These are phyloP conservation scores for Cornus florida DNA, from an alignment of 148 eudicot species.

Conservation along the genomic window DNA sequence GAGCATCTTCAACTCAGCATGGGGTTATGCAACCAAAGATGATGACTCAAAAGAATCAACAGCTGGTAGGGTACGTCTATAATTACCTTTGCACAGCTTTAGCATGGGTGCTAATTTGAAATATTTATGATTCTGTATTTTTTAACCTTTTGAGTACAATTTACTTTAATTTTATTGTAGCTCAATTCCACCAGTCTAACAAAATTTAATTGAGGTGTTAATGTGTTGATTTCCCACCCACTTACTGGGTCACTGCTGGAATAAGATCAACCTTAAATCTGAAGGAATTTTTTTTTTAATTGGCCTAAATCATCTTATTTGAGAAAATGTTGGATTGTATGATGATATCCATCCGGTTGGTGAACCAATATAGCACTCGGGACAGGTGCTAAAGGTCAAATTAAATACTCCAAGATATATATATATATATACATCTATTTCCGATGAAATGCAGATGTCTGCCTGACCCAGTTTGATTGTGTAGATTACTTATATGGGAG, in stretches of 20 bases:
- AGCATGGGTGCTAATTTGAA: not conserved
- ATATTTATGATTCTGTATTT: not conserved
- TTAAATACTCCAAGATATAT: too few relatives aligned
- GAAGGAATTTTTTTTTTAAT: too few relatives aligned
- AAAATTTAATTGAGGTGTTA: not conserved
- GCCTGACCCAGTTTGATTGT: too few relatives aligned
- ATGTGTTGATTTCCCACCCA: not conserved
- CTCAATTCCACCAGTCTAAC: not conserved
- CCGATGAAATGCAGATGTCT: too few relatives aligned
- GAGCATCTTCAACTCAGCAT: slow-evolving; percentile 1
- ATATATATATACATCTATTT: too few relatives aligned
- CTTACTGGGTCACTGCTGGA: not conserved
- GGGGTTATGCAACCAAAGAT: not conserved
- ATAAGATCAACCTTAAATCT: not conserved
- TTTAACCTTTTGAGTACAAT: not conserved
- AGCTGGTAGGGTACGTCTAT: not conserved
- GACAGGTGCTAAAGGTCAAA: too few relatives aligned
- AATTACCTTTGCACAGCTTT: too few relatives aligned
- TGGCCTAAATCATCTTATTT: not conserved
- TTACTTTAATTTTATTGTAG: too few relatives aligned
- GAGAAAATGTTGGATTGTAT: too few relatives aligned
- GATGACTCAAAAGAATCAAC: not conserved
- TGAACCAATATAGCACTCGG: not conserved
- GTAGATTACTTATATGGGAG: too few relatives aligned
- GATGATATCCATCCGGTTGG: not conserved